Conservation (phyloP, 1,284 basidiomycete species). For the Sporisorium graminicola region DNA sequence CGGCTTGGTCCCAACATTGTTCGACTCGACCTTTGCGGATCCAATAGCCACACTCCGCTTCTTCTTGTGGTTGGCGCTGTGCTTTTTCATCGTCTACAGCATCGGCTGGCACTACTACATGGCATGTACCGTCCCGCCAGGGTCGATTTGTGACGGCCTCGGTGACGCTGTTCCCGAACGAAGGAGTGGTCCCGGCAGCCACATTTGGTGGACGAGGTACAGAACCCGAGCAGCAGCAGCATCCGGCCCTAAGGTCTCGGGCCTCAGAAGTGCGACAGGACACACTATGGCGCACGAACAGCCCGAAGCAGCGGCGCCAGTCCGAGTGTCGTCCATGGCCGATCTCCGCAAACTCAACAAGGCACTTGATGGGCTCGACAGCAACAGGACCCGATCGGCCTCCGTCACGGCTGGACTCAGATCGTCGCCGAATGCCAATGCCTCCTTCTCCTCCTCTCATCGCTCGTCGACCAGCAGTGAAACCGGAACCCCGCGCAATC, state of each 20-base stretch:
- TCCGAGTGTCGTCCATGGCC: conserved; percentile 39
- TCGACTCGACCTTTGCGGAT: conserved; percentile 33
- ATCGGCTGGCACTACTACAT: conserved; percentile 85
- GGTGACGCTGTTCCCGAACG: conserved; percentile 49
- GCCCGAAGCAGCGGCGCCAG: conserved; percentile 38
- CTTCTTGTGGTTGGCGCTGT: conserved; percentile 73
- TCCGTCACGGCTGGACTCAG: conserved; percentile 9
- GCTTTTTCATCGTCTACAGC: conserved; percentile 81
- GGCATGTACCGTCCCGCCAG: conserved; percentile 78
- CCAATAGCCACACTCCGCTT: conserved; percentile 44
- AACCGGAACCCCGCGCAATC: conserved; percentile 18
- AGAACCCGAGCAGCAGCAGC: conserved; percentile 45
- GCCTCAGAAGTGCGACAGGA: conserved; percentile 1
- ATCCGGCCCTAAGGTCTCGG: conserved; percentile 19
- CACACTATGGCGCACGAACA: conserved; percentile 16
- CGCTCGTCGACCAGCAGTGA: conserved; percentile 33
- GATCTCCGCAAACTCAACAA: conserved; percentile 44
- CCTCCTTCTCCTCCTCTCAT: conserved; percentile 18
- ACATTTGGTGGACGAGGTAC: conserved; percentile 61
- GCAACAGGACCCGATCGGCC: conserved; percentile 25
- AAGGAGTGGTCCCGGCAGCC: conserved; percentile 59
- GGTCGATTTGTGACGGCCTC: conserved; percentile 52
- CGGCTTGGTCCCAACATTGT: conserved; percentile 45
- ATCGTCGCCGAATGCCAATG: background rate
- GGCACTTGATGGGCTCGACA: conserved; percentile 36